phyloP scores from a whole-genome alignment of 2,329 filamentous ascomycete species.

The Davidsoniella australis region DNA sequence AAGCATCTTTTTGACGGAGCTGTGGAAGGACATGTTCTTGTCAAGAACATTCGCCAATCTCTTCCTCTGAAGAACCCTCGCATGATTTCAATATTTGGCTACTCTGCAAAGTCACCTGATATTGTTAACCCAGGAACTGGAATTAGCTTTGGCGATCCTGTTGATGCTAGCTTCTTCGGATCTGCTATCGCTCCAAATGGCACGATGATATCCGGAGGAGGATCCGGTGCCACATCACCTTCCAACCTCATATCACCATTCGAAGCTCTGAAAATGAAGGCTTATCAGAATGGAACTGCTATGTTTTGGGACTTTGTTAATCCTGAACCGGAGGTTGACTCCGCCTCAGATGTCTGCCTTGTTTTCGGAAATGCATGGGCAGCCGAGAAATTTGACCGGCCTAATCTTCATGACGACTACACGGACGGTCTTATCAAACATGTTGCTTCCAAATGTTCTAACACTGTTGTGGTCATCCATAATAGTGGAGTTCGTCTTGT shows the following conservation, averaged over 20 bases:
- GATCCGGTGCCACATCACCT: conserved; percentile 30
- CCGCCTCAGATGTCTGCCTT: conserved; percentile 44
- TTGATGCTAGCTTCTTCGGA: conserved; percentile 21
- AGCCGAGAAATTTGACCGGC: conserved; percentile 52
- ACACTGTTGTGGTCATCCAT: conserved; percentile 48
- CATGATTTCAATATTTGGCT: conserved; percentile 43
- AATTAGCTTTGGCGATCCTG: conserved; percentile 20
- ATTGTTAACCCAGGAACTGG: conserved; percentile 23
- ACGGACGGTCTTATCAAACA: conserved; percentile 39
- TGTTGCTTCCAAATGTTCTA: conserved; percentile 41
- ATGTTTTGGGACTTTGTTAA: conserved; percentile 42
- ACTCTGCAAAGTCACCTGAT: conserved; percentile 34
- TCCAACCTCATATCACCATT: conserved; percentile 34
- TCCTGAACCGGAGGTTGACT: conserved; percentile 29
- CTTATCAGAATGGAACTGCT: conserved; percentile 36
- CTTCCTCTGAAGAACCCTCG: conserved; percentile 35
- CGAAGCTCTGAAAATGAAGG: conserved; percentile 34
- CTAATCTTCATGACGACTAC: conserved; percentile 46
- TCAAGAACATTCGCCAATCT: conserved; percentile 40
- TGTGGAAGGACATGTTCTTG: conserved; percentile 44
- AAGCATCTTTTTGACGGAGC: conserved; percentile 34
- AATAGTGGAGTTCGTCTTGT: conserved; percentile 45
- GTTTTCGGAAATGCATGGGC: conserved; percentile 52
- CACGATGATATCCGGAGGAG: conserved; percentile 22
- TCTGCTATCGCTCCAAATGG: conserved; percentile 20